Base-by-base conservation (phyloP, 495 filamentous ascomycete species). In the Tuber microsphaerosporum region DNA sequence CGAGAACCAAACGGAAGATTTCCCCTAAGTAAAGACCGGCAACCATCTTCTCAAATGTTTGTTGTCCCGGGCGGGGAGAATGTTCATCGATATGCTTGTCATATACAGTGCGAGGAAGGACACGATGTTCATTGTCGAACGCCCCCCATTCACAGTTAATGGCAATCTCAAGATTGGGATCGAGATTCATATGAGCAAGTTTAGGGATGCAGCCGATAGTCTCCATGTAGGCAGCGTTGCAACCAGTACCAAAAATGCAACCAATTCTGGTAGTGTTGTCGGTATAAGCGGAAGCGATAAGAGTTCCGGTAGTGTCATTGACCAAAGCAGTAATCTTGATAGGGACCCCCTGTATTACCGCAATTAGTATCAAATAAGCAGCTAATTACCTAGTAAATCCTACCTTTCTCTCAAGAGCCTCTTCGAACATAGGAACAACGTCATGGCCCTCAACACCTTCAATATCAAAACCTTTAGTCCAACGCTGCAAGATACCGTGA, bases 61-160 rank as follows among this genome's bases (percentile, higher is more conserved):
- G 94, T 85, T 98, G 94, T 76, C 94, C 94, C 14, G 94, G 94
- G 20, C 94, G 93, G 26, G 94, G 94, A 10, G 94, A 97, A 82
- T 94, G 92, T 76, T 92, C 91, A 87, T 98, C 94, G 79, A 98
- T 92, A 82, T 92, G 89, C 75, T 91, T 86, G 83, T 98, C 94
- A 83, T 91, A 91, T 71, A 89, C 91, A 37, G 94, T 97, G 45
- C 92, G 91, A 22, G 95, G 96, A 31, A 99, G 90, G 70, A 99
- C 91, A 73, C 92, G 87, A 85, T 94, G 92, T 85, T 99, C 94
- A 84, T 97, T 98, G 85, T 99, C 95, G 83, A 99, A 99, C 71
- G 95, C 96, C 71, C 95, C 95, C 88, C 94, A 99, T 85, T 99
- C 95, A 87, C 95, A 99, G 87, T 99, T 99, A 86, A 99, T 99